phyloP scores from a whole-genome alignment of 768 basidiomycete genomes.

The Kwoniella heveanensis region DNA sequence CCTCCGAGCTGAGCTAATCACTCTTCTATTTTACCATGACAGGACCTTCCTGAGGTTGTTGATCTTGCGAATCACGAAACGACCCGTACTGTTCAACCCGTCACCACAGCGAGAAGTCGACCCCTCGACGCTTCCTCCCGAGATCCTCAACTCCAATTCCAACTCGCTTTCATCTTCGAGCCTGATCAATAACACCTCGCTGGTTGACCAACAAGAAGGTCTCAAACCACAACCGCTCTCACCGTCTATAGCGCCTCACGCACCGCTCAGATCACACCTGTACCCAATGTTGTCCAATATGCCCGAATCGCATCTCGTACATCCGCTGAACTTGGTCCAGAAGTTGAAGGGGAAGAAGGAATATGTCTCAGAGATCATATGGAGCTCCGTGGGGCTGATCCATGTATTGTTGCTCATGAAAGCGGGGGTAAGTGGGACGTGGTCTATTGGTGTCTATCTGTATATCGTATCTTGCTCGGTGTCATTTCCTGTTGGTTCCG shows the following conservation, averaged over 20 bases:
- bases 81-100: conserved; percentile 74
- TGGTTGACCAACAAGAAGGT: not conserved
- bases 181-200: no score
- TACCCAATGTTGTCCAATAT: conserved; percentile 36
- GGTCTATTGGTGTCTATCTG: not conserved
- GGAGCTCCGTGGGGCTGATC: conserved; percentile 25
- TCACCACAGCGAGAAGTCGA: conserved; percentile 88
- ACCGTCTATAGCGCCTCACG: conserved; percentile 68
- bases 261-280: conserved; percentile 70
- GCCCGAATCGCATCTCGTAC: conserved; percentile 24
- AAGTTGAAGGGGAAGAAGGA: conserved; percentile 22
- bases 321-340: conserved; percentile 43
- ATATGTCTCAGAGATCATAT: conserved; percentile 38
- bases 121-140: conserved; percentile 65
- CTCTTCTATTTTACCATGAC: not conserved
- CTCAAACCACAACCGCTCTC: conserved; percentile 61
- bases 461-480: not conserved
- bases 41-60: conserved; percentile 76
- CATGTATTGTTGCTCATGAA: conserved; percentile 33
- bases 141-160: conserved; percentile 40
- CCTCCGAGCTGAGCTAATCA: no score
- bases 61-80: conserved; percentile 71
- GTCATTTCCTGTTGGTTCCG: no score
- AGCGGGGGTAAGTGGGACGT: conserved; percentile 24
- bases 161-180: conserved; percentile 58